phyloP scores from a whole-genome alignment of 73 alveolate species.

The Blepharisma japonicum region DNA sequence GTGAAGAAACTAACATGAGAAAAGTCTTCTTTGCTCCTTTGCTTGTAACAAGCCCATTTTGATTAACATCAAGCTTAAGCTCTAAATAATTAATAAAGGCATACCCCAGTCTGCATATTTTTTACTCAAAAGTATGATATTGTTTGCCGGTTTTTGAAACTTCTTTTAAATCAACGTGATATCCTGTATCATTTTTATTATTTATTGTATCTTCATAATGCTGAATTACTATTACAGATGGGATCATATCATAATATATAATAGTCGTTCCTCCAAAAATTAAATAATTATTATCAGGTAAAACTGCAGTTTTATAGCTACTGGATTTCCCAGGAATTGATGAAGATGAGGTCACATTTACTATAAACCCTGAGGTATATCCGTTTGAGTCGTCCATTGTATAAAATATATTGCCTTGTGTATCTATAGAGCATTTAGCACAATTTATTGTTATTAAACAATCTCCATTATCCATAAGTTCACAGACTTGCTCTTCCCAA shows the following conservation, averaged over 20 bases:
- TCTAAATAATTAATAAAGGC: not conserved
- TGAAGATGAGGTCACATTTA: constrained; percentile 5
- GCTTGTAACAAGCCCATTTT: not conserved
- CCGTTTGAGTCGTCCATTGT: not conserved
- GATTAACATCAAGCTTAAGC: not conserved
- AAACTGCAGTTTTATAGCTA: not conserved
- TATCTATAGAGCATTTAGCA: no score
- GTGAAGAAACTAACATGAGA: not conserved
- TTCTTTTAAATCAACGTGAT: not conserved
- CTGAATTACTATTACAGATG: constrained; percentile 21
- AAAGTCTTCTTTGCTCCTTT: not conserved
- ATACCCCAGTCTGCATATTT: not conserved
- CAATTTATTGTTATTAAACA: no score
- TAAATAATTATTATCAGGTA: not conserved
- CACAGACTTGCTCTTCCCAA: no score
- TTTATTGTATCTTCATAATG: not conserved
- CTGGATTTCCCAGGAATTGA: not conserved
- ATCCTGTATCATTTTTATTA: not conserved
- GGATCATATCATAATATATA: not conserved
- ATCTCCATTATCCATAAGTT: no score
- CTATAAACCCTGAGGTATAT: not conserved
- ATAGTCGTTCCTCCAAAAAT: not conserved
- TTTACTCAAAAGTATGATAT: not conserved
- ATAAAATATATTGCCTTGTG: no score
- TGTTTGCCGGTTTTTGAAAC: not conserved